phyloP scores from a whole-genome alignment of 306 rosid species.

The Hippophae tibetana region DNA sequence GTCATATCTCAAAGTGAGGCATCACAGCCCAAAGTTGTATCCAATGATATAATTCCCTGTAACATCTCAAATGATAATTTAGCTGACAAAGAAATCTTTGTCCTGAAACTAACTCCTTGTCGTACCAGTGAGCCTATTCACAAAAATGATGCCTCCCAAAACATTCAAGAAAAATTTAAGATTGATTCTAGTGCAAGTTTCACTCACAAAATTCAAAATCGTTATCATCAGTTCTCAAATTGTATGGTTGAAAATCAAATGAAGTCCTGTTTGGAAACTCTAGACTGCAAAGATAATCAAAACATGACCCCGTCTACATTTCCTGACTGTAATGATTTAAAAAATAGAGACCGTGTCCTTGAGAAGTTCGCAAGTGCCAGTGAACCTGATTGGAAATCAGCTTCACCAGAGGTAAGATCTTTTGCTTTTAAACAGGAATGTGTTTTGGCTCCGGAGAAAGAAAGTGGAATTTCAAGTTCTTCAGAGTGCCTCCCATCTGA shows the following conservation, averaged over 20 bases:
- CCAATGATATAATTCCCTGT: conserved; percentile 29
- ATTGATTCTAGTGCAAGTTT: conserved; percentile 29
- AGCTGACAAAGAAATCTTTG: conserved; percentile 26
- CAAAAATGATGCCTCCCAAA: conserved; percentile 24
- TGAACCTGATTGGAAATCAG: conserved; percentile 30
- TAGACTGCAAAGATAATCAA: conserved; percentile 23
- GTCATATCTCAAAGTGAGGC: conserved; percentile 36
- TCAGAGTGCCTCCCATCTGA: conserved; percentile 63
- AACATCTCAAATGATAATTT: conserved; percentile 28
- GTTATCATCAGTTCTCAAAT: conserved; percentile 21
- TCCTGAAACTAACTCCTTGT: conserved; percentile 35
- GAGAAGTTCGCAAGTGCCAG: conserved; percentile 18
- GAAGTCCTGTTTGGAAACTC: conserved; percentile 28
- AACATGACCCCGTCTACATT: conserved; percentile 26
- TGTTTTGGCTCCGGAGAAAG: conserved; percentile 32
- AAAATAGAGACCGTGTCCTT: conserved; percentile 22
- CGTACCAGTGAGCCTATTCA: conserved; percentile 24
- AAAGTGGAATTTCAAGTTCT: conserved; percentile 34
- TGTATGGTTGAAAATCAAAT: conserved; percentile 25
- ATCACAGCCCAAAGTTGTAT: conserved; percentile 19
- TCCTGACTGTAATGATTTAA: conserved; percentile 28
- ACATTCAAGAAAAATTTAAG: conserved; percentile 29
- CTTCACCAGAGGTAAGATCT: conserved; percentile 34
- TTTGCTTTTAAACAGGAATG: conserved; percentile 37
- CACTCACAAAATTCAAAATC: conserved; percentile 21